These are phyloP conservation scores for Naganishia randhawae DNA, from an alignment of 768 basidiomycete genomes.

Conservation along the genomic window DNA sequence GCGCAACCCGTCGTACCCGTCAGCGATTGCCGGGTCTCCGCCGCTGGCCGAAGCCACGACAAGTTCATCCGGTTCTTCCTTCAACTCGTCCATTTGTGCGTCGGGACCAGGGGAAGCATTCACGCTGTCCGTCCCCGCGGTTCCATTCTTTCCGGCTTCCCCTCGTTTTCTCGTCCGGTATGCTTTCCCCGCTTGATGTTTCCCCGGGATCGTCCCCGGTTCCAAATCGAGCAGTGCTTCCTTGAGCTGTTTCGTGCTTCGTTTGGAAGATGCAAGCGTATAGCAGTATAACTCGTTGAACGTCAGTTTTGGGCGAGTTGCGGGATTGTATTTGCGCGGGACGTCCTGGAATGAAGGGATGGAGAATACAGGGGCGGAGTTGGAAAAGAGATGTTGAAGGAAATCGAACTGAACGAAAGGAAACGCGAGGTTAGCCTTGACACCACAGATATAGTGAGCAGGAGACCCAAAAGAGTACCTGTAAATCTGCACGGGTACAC, in stretches of 20 bases:
- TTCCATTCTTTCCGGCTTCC: neutral
- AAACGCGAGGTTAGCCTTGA: neutral
- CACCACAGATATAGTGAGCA: neutral
- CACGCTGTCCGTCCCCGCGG: slow-evolving; percentile 9
- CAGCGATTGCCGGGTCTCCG: slow-evolving; percentile 6
- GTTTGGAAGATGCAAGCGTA: slow-evolving; percentile 68
- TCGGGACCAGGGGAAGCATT: slow-evolving; percentile 14
- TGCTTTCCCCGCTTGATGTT: slow-evolving; percentile 26
- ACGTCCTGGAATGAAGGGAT: slow-evolving; percentile 54
- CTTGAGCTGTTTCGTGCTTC: slow-evolving; percentile 66
- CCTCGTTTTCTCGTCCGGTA: slow-evolving; percentile 14
- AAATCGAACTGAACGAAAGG: slow-evolving; percentile 63
- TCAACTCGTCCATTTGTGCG: slow-evolving; percentile 20
- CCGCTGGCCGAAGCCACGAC: neutral
- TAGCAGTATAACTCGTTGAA: slow-evolving; percentile 82
- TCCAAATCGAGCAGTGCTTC: slow-evolving; percentile 62
- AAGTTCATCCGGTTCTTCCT: slow-evolving; percentile 11
- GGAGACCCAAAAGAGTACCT: slow-evolving; percentile 23
- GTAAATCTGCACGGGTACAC: slow-evolving; percentile 30
- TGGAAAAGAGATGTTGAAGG: slow-evolving; percentile 71
- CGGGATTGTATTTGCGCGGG: slow-evolving; percentile 21
- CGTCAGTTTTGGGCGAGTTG: slow-evolving; percentile 57
- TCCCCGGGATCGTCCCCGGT: slow-evolving; percentile 27
- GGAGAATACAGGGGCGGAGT: slow-evolving; percentile 64
- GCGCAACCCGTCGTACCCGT: slow-evolving; percentile 30